Evolutionary conservation across 176 grass and related monocot species (phyloP), one percentile per base, ranked within the genome.

Genomic region (Oryza meridionalis): DNA sequence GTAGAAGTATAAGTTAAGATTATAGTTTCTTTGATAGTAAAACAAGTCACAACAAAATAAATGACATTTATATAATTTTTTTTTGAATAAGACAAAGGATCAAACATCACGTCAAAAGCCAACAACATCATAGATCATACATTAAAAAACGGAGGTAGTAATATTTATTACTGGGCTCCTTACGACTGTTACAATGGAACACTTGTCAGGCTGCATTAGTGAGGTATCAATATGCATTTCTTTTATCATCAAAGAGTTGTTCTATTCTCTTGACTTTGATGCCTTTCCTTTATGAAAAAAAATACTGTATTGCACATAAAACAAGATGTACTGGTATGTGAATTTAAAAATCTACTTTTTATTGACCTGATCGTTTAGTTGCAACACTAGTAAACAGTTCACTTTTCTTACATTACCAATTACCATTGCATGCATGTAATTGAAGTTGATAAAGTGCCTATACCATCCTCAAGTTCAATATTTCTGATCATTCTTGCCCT

Each of bases 401-500:
- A 35, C 74, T 78, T 84, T 15, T 67, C 26, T 73, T 9, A 61
- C 11, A 15, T 40, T 19, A 31, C 29, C 29, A 31, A 31, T 31
- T 31, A 31, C 59, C 22, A 32, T 46, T 53, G 37, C 31, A 69
- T 72, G 33, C 25, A 37, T 37, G 35, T 37, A 3, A 9, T 75
- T 67, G 79, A 33, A 33, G 69, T 79, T 80, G 45, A 79, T 84
- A 40, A 59, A 75, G 63, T 21, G 15, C 29, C 40, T 43, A 26
- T 77, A 72, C 44, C 16, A 88, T 65, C 19, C 55, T 33, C 0
- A 31, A 26, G 7, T 71, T n/a, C 26, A 53, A 53, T 32, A 50
- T 64, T 27, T 81, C 11, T 81, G 80, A 27, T 76, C 64, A 51
- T 84, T 81, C 50, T 64, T 77, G 14, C 59, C 35, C 65, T 70